Base-by-base conservation (phyloP, 495 filamentous ascomycete species). In the Penicillium verhagenii region DNA sequence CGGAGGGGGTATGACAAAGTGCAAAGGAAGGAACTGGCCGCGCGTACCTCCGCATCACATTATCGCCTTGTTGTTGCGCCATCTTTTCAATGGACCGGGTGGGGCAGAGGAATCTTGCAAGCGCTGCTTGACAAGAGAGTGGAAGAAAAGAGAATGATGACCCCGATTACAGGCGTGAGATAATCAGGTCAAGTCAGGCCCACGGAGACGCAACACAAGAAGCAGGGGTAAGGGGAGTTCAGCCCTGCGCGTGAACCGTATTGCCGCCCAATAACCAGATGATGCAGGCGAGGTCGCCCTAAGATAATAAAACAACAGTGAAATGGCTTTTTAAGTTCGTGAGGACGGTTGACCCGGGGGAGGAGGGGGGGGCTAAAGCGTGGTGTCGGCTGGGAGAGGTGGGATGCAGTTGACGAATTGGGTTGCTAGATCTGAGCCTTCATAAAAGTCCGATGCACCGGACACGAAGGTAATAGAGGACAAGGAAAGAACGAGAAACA, bases 11-110 rank as follows among this genome's bases (percentile, higher is more conserved):
- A 54, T 51, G 45, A 62, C 42, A 55, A 45, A 35, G 43, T 43
- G 20, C 33, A 39, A 16, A 20, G 28, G 42, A 37, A 24, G 28
- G 52, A 24, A 39, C 28, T 40, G 46, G 52, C 47, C 51, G 58
- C 54, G 76, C 79, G 53, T 82, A 88, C 85, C 85, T 83, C 79
- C 85, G 82, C 78, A 88, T 88, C 33, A 86, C 84, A 81, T 88
- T 88, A 56, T 84, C 82, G 39, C 70, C 74, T 61, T 76, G 76
- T 68, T 79, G 81, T 69, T 86, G 83, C 39, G 82, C 79, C 82
- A 85, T 85, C 63, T 33, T n/a, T 63, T 68, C 52, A 59, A 63
- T 40, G 47, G 49, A 39, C 39, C 42, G 39, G 33, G 28, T 16
- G 42, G 42, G 33, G 33, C 16, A 26, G 37, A 43, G 28, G 37